Base-by-base conservation (phyloP, 2,329 filamentous ascomycete species). In the Monosporascus ibericus region DNA sequence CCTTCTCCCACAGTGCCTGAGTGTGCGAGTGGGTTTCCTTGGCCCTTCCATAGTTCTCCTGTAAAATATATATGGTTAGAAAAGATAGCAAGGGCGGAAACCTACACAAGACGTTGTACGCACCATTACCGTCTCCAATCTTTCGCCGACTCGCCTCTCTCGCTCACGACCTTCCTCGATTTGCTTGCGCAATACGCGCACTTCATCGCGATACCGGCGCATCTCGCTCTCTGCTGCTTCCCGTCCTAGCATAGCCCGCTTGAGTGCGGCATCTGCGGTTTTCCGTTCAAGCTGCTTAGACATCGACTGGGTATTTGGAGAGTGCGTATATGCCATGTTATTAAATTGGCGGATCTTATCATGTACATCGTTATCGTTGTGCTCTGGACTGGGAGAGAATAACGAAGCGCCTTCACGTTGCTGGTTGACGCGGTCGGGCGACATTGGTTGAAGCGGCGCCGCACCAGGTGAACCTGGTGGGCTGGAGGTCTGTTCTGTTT, bases 171-270 rank as follows among this genome's bases (percentile, higher is more conserved):
- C 79, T 55, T 90, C 85, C 5, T 88, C 84, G 15, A 84, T 57
- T 50, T 85, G 78, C 55, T 75, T 79, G 52, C 76, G 75, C 54
- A 88, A 65, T 42, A 69, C 63, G 53, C 76, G 73, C 20, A 71
- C 70, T 63, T 90, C 86, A 8, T 88, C 84, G 55, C 78, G 78
- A 61, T 82, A 78, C 42, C 77, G 77, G 56, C 80, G 78, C 72
- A 84, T 77, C 62, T 90, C 85, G n/a, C 71, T 73, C 70, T 90
- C 87, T 14, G 86, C 84, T 70, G 87, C 85, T 64, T 91, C 87
- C 44, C 85, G 78, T 15, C 84, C 85, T 47, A 87, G 65, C 75
- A 85, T 81, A 56, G 84, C 84, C 47, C 84, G 79, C 66, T 84
- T 85, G 17, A 87, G 71, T 30, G 84, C 84, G 34, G 83, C 82